Conservation (phyloP, 2,329 filamentous ascomycete genomes). For the Ceratocystis harringtonii region DNA sequence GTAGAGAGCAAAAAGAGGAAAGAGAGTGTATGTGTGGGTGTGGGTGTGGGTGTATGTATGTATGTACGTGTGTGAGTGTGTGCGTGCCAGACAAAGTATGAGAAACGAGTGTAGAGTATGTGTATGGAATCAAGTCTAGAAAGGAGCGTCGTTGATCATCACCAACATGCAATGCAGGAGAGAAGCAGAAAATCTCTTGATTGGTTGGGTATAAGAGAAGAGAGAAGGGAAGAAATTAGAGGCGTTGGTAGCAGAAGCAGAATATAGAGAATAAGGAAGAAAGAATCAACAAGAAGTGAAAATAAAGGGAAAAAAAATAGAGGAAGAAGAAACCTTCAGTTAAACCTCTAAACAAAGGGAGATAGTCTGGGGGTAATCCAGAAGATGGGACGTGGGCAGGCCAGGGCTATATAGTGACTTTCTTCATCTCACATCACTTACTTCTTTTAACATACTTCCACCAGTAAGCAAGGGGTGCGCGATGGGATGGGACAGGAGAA, state of each 20-base stretch:
- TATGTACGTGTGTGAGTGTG: not conserved
- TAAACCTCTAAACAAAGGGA: not conserved
- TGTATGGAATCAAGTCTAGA: not conserved
- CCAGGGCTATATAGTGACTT: constrained; percentile 6
- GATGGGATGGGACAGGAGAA: not conserved
- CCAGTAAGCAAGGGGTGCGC: not conserved
- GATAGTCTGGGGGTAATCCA: not conserved
- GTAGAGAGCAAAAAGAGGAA: no score
- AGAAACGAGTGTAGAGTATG: not conserved
- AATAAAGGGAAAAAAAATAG: not conserved
- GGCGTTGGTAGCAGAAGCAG: not conserved
- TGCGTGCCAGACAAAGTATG: not conserved
- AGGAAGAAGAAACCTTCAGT: not conserved
- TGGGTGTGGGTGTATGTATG: not conserved
- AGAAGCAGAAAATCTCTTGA: not conserved
- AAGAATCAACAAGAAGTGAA: not conserved
- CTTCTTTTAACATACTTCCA: not conserved
- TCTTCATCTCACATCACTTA: constrained; percentile 1
- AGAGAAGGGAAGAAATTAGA: not conserved
- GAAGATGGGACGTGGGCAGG: not conserved
- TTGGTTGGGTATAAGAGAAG: not conserved
- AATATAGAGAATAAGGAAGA: not conserved
- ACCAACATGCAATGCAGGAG: not conserved
- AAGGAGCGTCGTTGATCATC: constrained; percentile 3
- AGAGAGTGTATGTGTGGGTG: not conserved